Evolutionary conservation across 1,139 yeast genomes (phyloP).

Genomic region (Candida labiduridarum): DNA sequence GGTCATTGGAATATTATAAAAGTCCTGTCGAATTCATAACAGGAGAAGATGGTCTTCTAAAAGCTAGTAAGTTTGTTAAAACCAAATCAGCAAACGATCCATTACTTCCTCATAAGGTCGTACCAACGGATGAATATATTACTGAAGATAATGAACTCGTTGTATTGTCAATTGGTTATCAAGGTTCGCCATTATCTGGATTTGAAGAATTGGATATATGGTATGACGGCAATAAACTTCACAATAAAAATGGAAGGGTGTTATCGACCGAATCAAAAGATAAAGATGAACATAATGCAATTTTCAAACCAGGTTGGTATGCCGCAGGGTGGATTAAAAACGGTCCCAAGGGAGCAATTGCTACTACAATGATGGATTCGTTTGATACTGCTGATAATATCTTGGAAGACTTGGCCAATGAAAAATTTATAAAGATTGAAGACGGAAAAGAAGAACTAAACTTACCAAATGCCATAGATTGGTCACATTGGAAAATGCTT

Average conservation of each 20-base stretch:
- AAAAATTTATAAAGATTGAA: slow-evolving; percentile 27
- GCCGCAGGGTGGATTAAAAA: slow-evolving; percentile 91
- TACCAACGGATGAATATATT: slow-evolving; percentile 41
- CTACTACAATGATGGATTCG: slow-evolving; percentile 86
- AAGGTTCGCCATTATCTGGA: slow-evolving; percentile 65
- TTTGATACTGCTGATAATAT: slow-evolving; percentile 74
- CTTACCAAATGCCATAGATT: slow-evolving; percentile 30
- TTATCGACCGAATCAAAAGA: slow-evolving; percentile 28
- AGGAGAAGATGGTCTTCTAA: slow-evolving; percentile 34
- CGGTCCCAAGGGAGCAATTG: slow-evolving; percentile 91
- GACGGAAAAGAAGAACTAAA: slow-evolving; percentile 16
- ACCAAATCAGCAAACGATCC: slow-evolving; percentile 44
- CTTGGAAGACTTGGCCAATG: slow-evolving; percentile 50
- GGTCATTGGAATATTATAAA: slow-evolving; percentile 72
- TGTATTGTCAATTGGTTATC: slow-evolving; percentile 83
- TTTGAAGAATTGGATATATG: slow-evolving; percentile 53
- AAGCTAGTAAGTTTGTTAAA: slow-evolving; percentile 50
- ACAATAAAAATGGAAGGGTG: slow-evolving; percentile 64
- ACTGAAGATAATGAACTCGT: slow-evolving; percentile 63
- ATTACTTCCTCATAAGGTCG: slow-evolving; percentile 38
- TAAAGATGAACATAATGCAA: slow-evolving; percentile 22
- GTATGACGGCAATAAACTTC: slow-evolving; percentile 64
- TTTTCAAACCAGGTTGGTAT: slow-evolving; percentile 57
- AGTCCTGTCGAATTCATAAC: slow-evolving; percentile 62
- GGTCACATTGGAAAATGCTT: slow-evolving; percentile 76